Base-by-base conservation (phyloP, 805 yeast species). In the Kodamaea kakaduensis region DNA sequence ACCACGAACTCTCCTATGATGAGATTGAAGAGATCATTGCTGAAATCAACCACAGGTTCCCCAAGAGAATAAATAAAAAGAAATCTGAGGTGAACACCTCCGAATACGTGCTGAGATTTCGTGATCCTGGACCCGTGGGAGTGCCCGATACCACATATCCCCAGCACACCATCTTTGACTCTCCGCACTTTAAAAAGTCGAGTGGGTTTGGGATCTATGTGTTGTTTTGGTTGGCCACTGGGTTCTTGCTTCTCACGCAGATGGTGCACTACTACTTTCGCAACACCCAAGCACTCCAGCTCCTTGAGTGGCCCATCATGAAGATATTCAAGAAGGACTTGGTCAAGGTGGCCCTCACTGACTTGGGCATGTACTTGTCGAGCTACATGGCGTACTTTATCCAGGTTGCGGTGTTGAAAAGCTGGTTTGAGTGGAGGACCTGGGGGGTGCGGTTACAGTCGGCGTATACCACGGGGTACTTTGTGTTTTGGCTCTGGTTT, bases 171-270 rank as follows among this genome's bases (percentile, higher is more conserved):
- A 77, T 81, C 12, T 67, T 81, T 42, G 89, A 81, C 50, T 60
- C 69, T 10, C 67, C 63, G 3, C 51, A 58, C 18, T 61, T 67
- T 41, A 60, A 61, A 34, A 60, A 68, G 1, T 58, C 77, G 3
- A 62, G 65, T 36, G 88, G 85, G 54, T 78, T 75, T 46, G 97
- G 97, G 2, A 72, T 93, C 41, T 90, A 78, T 56, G 81, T 86
- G 4, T 71, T 88, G 32, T 77, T 78, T 43, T 86, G 96, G 96
- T 61, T 84, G 36, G 73, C 75, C 4, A 71, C 79, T 4, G 78
- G 73, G 17, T 67, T 81, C 37, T 54, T 71, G 24, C 71, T 77
- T 38, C 48, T 78, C 19, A 76, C 77, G 39, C 71, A 72, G 14
- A 48, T 78, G 6, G 61, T 79, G 12, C 71, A 77, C 39, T 75